Base-by-base conservation (phyloP, 352 stramenopile genomes). In the Phytopythium litorale region DNA sequence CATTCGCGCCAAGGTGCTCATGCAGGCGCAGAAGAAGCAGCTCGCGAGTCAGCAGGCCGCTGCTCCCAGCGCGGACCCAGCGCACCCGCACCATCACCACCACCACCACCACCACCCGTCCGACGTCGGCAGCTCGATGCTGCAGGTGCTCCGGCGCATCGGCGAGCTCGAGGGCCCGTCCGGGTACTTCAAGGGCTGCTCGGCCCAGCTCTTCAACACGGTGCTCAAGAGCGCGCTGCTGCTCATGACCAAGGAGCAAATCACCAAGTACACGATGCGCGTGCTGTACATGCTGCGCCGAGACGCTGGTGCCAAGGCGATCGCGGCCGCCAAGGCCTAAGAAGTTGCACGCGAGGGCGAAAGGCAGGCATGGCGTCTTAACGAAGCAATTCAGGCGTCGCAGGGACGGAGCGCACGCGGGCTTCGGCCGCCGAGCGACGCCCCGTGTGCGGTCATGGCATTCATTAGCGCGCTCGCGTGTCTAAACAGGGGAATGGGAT, bases 1-100 rank as follows among this genome's bases (percentile, higher is more conserved):
- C 45, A 96, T 96, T 67, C 88, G 88, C 35, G 87, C 88, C 37
- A 96, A 96, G 70, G 87, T 93, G 57, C 68, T 93, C n/a, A 90
- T 93, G 78, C 84, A 93, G 65, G 81, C 81, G 1, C 76, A 91
- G 69, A 89, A 86, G 65, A 87, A 88, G 60, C 71, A 87, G 25
- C 56, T 71, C 23, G 64, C 68, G 33, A 53, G 56, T 5, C 45
- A 66, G 19, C 65, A 68, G 43, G 65, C 33, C 5, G 51, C 66
- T 13, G 23, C 21, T 6, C 19, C 53, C 8, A 40, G 35, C 2
- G 21, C 21, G 3, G 49, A 40, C 7, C 25, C 25, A 18, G 33
- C 35, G 38, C 28, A 48, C 18, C 32, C 53, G 42, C 38, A 60
- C 28, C 30, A 66, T 25, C 43, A 62, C 13, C 53, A 68, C 21